Base-by-base conservation (phyloP, 768 basidiomycete species). In the Kwoniella heveanensis region DNA sequence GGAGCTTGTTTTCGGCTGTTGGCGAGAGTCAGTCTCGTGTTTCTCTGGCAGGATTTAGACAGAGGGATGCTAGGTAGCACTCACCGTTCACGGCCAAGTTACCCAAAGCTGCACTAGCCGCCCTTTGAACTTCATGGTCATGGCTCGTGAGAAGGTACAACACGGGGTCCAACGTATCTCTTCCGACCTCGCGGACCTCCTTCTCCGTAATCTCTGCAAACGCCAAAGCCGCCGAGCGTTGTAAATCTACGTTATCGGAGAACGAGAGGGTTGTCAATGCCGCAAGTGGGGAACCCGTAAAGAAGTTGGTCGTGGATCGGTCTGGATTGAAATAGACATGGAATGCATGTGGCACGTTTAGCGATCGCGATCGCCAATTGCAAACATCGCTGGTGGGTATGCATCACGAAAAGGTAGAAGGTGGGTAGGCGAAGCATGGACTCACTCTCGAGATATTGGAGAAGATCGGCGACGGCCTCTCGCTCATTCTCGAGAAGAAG, bases 171-270 rank as follows among this genome's bases (percentile, higher is more conserved):
- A 99, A 86, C 21, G 96, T 99, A 79, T 98, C 96, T 66, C 96
- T 85, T 15, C 90, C 92, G 22, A 99, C 96, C 50, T 91, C 92
- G 48, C 94, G 87, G 56, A 98, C 95, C 82, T 99, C 96, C 83
- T 98, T 98, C 83, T 99, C 96, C 24, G 96, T 99, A 64, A 99
- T 99, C 81, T 99, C 96, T 37, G 96, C 96, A 76, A 98, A 99
- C 0, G 96, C 96, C 48, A 99, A 86, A 3, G 96, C 96, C 1
- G 96, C 96, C 68, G 92, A 95, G 54, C 96, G 87, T 83, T 99
- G 96, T 21, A 99, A 85, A 83, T 98, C 96, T 70, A 99, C 95
- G 82, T 99, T 99, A 83, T 98, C 96, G 22, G 91, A 93, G 83
- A 97, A 99, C 24, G 93, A 95, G 66, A 99, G 89, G 54, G 92